A percentile compares a stretch with the other conserved stretches of the same genome.
phyloP scores from a whole-genome alignment of 1,284 basidiomycete genomes.

The Phellinidium pouzarii region DNA sequence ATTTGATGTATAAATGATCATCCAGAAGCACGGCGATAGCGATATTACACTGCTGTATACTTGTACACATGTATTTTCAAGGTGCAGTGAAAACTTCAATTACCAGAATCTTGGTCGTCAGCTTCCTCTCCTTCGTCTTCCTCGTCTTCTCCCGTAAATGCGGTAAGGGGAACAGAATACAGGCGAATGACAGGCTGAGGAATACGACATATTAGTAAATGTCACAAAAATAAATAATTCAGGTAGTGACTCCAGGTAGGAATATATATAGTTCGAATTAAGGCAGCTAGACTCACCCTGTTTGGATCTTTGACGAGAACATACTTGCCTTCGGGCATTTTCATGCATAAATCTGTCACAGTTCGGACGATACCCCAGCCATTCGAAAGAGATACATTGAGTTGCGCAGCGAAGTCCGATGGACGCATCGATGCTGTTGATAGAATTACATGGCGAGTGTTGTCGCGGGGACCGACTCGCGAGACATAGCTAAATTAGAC shows the following conservation, averaged over 20 bases:
- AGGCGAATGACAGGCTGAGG: slow-evolving; percentile 84
- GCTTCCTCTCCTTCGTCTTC: slow-evolving; percentile 46
- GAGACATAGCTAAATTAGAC: slow-evolving; percentile 72
- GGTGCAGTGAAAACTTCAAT: slow-evolving; percentile 6
- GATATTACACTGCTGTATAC: neutral
- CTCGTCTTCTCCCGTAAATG: slow-evolving; percentile 69
- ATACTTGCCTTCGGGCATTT: slow-evolving; percentile 95
- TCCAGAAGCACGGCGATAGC: neutral
- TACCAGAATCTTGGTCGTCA: slow-evolving; percentile 39
- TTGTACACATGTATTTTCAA: neutral
- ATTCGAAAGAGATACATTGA: slow-evolving; percentile 92
- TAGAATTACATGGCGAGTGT: slow-evolving; percentile 91
- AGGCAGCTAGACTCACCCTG: slow-evolving; percentile 53
- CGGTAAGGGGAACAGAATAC: slow-evolving; percentile 84
- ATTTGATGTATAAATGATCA: neutral
- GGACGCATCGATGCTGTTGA: slow-evolving; percentile 95
- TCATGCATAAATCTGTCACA: slow-evolving; percentile 87
- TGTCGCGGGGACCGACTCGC: slow-evolving; percentile 89
- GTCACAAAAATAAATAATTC: neutral
- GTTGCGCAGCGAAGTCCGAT: slow-evolving; percentile 88
- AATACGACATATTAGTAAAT: slow-evolving; percentile 21
- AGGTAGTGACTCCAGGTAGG: no score
- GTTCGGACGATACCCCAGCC: slow-evolving; percentile 99
- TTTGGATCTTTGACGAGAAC: slow-evolving; percentile 95
- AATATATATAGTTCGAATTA: neutral